Evolutionary conservation across 192 early-diverging fungal genomes (phyloP), one percentile per base, ranked within the genome.

Genomic region (Geranomyces michiganensis): DNA sequence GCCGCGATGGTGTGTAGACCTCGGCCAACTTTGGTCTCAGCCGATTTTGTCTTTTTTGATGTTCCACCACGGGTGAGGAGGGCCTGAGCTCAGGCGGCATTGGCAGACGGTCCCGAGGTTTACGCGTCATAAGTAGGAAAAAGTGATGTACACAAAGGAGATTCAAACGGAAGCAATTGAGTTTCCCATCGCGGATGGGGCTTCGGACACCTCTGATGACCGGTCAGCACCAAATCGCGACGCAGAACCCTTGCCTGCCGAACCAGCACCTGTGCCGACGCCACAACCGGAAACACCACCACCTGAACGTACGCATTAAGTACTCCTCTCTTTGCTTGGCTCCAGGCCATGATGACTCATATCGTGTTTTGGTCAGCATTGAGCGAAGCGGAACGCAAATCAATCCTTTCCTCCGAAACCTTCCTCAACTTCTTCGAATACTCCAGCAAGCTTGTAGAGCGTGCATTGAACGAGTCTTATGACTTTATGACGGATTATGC

Each of bases 401-500:
- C 78, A n/a, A 93, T 99, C 70, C 33, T 94, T 31, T 76, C 77
- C 44, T 91, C 93, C 14, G 79, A 83, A 44, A 86, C 85, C 30
- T 98, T 98, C 80, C 71, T 84, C 17, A 85, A 92, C 13, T 99
- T 99, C 80, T 81, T 99, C 51, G 93, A 97, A 46, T 77, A 82
- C 43, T 92, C 93, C 31, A 86, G 94, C 15, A 95, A 92, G 76
- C 76, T 97, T 66, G 77, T 98, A 66, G 96, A 98, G 75, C 79
- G 95, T 30, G 95, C 92, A 22, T 78, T 99, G 80, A 90, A 90
- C 72, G 79, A 85, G 24, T 89, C 93, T 59, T 97, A 94, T 72
- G 96, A 98, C 79, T 89, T 91, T 71, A 88, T 99, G 88, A 90
- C 87, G 47, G 96, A 99, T 84, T 99, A 99, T 84, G 77, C 83